Evolutionary conservation across 768 basidiomycete genomes (phyloP).

Genomic region (Boletus rubropictus): DNA sequence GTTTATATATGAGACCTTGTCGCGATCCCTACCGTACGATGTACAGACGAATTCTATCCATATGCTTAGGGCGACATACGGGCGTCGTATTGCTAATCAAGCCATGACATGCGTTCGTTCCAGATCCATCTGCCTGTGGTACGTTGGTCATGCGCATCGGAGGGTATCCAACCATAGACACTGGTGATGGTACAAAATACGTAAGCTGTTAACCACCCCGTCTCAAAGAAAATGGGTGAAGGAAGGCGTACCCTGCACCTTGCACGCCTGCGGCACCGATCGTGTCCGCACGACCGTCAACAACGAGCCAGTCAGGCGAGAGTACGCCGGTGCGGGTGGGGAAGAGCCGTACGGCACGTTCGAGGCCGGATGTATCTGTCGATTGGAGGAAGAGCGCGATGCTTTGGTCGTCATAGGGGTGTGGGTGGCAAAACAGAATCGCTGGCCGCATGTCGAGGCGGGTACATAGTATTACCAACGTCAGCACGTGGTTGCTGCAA

Average conservation of each 20-base stretch:
- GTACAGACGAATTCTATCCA: conserved; percentile 25
- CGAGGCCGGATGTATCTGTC: conserved; percentile 52
- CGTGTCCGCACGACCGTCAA: conserved; percentile 46
- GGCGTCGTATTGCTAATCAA: conserved; percentile 33
- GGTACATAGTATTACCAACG: not conserved
- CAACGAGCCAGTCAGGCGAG: conserved; percentile 73
- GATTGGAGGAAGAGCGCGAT: conserved; percentile 55
- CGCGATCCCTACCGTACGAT: conserved; percentile 27
- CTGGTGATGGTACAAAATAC: not conserved
- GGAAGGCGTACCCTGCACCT: conserved; percentile 63
- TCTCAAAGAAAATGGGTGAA: too few relatives aligned
- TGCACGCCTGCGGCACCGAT: conserved; percentile 67
- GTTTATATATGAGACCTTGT: conserved; percentile 25
- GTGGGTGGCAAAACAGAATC: conserved; percentile 53
- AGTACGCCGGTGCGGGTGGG: conserved; percentile 79
- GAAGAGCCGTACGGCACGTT: conserved; percentile 66
- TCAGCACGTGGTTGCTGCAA: not conserved
- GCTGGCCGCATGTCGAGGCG: conserved; percentile 23
- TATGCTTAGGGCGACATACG: conserved; percentile 16
- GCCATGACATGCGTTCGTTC: conserved; percentile 47
- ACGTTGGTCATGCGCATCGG: conserved; percentile 19
- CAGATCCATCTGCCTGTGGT: conserved; percentile 36
- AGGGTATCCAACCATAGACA: conserved; percentile 18
- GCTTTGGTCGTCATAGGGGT: conserved; percentile 23
- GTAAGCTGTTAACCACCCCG: not conserved